Evolutionary conservation across 2,329 filamentous ascomycete species (phyloP), one percentile per base, ranked within the genome.

Genomic region (Chaetomium sp.): DNA sequence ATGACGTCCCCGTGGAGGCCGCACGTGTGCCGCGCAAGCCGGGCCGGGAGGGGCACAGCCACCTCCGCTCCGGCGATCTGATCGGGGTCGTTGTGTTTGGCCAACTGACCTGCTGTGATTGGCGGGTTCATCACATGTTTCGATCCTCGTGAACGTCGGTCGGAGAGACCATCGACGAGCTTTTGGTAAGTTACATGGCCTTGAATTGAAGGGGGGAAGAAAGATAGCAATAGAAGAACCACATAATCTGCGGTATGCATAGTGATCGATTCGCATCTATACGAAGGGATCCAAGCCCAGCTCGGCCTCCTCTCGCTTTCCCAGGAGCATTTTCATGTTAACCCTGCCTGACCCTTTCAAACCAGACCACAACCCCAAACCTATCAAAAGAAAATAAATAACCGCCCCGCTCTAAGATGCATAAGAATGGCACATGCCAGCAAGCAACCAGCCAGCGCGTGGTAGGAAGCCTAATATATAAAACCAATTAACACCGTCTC

Each of bases 401-500:
- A 21, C 16, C 57, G 10, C 19, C 58, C 50, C 38, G 27, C 59
- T 47, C 51, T 35, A 35, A 27, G 25, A 61, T 55, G 59, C 59
- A 49, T 23, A 54, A 60, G 7, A 27, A 54, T 35, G 10, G 7
- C 33, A 12, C 38, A 42, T 16, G 38, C 38, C 38, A n/a, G 38
- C 38, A 42, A 42, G 16, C 16, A 42, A 19, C 38, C 38, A 42
- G 7, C 38, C 16, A 42, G 16, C 38, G 38, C 16, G 38, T 42
- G 19, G 38, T n/a, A 42, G 16, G 16, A 42, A 42, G 16, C 38
- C 38, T 42, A 42, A 42, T 42, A 42, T 42, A 42, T 42, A 25
- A 53, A 38, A 47, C 45, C 8, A 12, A 51, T 62, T 38, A 62
- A 47, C 59, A 56, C 35, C 59, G 27, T 62, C 59, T 62, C 59